Percentiles rank a stretch among this genome's conserved stretches.
These are phyloP conservation scores for Posidonia oceanica DNA, from an alignment of 116 monocot genomes.

Conservation along the genomic window DNA sequence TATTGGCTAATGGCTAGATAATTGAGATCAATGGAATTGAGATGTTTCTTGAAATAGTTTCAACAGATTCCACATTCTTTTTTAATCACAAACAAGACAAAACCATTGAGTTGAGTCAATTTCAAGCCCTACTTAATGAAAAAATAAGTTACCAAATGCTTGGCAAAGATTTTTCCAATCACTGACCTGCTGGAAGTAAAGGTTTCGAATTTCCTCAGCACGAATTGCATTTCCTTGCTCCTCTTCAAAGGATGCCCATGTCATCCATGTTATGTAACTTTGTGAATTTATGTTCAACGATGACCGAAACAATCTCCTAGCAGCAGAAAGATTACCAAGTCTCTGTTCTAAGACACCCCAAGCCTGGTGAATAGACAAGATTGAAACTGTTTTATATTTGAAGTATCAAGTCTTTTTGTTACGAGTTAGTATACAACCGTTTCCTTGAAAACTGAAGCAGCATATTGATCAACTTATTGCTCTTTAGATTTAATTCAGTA, in stretches of 20 bases:
- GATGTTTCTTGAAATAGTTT: no score
- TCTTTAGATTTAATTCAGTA: no score
- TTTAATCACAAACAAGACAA: not conserved
- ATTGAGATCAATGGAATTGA: no score
- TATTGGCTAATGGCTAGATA: no score
- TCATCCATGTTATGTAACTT: conserved; percentile 98
- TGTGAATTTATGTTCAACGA: conserved; percentile 95
- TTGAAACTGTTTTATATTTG: not conserved
- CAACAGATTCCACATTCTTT: not conserved
- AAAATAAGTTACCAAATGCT: not conserved
- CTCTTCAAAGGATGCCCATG: conserved; percentile 90
- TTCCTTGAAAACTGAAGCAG: no score
- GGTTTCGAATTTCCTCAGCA: conserved; percentile 89
- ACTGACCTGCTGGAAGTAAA: conserved; percentile 82
- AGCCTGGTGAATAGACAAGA: conserved; percentile 38
- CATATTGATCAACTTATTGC: no score
- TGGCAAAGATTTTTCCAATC: not conserved
- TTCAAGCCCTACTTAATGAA: not conserved
- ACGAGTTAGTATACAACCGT: no score
- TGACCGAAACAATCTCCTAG: conserved; percentile 83
- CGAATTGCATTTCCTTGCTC: conserved; percentile 74
- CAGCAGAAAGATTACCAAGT: conserved; percentile 64
- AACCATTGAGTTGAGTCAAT: not conserved
- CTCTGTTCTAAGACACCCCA: conserved; percentile 99
- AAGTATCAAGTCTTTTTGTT: no score